Percentiles rank a stretch among this genome's conserved stretches.
These are phyloP conservation scores for Syncephalastrum monosporum DNA, from an alignment of 371 early-diverging fungal genomes.

Conservation along the genomic window DNA sequence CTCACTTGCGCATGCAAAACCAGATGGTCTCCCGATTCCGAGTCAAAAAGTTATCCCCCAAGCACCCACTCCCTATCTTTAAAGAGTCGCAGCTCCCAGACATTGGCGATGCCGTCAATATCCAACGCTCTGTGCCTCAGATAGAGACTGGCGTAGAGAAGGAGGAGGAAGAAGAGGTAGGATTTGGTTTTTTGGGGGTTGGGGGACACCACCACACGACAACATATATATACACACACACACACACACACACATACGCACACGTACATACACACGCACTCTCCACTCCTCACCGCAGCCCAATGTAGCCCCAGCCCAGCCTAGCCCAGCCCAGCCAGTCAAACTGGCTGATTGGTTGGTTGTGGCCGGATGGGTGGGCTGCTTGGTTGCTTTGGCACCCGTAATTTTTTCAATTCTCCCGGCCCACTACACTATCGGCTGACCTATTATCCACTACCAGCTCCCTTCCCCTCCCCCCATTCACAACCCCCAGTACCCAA, in stretches of 20 bases:
- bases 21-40: constrained; percentile 76
- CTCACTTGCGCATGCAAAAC: constrained; percentile 19
- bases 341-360: background rate
- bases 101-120: constrained; percentile 72
- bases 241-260: background rate
- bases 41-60: constrained; percentile 87
- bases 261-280: constrained; percentile 1
- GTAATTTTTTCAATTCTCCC: background rate
- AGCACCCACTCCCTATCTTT: constrained; percentile 79
- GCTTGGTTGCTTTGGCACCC: constrained; percentile 5
- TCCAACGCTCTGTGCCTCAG: constrained; percentile 71
- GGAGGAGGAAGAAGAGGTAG: constrained; percentile 70
- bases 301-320: background rate
- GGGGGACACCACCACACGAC: constrained; percentile 4
- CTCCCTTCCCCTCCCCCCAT: too few species aligned
- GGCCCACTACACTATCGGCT: background rate
- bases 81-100: constrained; percentile 84
- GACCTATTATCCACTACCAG: constrained; percentile 1
- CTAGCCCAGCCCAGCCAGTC: background rate
- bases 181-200: constrained; percentile 17
- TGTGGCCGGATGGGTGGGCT: background rate
- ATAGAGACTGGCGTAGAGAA: constrained; percentile 75
- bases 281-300: too few species aligned
- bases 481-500: background rate
- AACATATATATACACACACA: background rate